phyloP scores from a whole-genome alignment of 2,329 filamentous ascomycete species.

The Fusarium staphyleae region DNA sequence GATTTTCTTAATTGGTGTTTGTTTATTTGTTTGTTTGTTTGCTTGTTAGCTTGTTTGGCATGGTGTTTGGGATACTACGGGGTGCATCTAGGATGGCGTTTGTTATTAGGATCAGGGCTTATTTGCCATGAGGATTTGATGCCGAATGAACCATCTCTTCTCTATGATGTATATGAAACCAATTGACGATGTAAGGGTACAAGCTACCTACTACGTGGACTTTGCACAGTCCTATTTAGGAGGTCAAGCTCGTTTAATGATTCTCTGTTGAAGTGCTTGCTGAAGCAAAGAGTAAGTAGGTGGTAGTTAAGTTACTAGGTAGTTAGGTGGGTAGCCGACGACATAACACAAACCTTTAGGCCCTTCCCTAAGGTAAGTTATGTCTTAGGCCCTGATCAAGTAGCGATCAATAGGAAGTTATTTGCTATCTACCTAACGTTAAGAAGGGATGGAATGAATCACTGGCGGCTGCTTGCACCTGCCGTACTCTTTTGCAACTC shows the following conservation, averaged over 20 bases:
- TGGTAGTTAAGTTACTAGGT: no score
- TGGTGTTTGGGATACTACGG: slow-evolving; percentile 33
- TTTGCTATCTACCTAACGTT: not conserved
- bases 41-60: slow-evolving; percentile 21
- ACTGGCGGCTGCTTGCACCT: slow-evolving; percentile 24
- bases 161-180: slow-evolving; percentile 15
- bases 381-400: no score
- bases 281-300: no score
- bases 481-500: not conserved
- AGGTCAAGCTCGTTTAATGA: no score
- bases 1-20: slow-evolving; percentile 7
- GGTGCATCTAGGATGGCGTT: slow-evolving; percentile 39
- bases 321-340: no score
- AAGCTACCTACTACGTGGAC: not conserved
- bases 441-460: not conserved
- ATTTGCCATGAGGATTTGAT: slow-evolving; percentile 17
- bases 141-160: slow-evolving; percentile 32
- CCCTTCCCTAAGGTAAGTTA: no score
- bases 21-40: no score
- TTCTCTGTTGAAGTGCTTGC: no score
- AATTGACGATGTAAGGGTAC: not conserved
- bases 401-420: no score
- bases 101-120: slow-evolving; percentile 9
- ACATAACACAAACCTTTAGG: no score
- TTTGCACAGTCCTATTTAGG: no score